These are phyloP conservation scores for Verticillium longisporum DNA, from an alignment of 2,329 filamentous ascomycete species.

Conservation along the genomic window DNA sequence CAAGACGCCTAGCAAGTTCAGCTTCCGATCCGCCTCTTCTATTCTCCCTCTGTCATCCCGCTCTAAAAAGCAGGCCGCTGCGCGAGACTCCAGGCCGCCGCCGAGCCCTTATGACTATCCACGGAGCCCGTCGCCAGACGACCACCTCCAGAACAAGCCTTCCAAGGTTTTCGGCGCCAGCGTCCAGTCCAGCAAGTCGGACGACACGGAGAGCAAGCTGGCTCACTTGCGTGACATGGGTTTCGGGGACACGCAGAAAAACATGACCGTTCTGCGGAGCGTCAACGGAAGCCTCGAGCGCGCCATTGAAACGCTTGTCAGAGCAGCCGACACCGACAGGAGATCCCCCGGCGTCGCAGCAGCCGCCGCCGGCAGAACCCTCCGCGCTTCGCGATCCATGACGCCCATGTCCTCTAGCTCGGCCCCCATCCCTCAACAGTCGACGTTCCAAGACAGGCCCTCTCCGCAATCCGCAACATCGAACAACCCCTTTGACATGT, in stretches of 20 bases:
- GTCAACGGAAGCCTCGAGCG: constrained; percentile 80
- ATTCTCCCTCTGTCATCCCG: constrained; percentile 58
- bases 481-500: constrained; percentile 63
- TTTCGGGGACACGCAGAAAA: constrained; percentile 76
- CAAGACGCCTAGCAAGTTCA: constrained; percentile 57
- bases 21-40: constrained; percentile 56
- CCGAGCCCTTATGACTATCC: constrained; percentile 15
- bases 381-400: constrained; percentile 44
- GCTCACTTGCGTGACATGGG: constrained; percentile 81
- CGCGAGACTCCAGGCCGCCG: constrained; percentile 7
- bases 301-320: constrained; percentile 76
- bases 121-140: constrained; percentile 24
- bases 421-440: constrained; percentile 16
- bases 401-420: constrained; percentile 42
- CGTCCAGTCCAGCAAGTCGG: constrained; percentile 43
- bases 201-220: constrained; percentile 71
- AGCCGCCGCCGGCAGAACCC: constrained; percentile 30
- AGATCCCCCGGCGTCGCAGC: constrained; percentile 23
- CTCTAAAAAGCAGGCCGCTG: constrained; percentile 45
- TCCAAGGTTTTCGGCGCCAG: constrained; percentile 65
- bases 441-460: constrained; percentile 12
- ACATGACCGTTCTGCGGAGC: constrained; percentile 73
- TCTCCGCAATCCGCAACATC: constrained; percentile 32
- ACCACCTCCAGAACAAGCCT: constrained; percentile 50
- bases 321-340: constrained; percentile 66